A percentile compares a stretch with the other conserved stretches of the same genome.
phyloP scores from a whole-genome alignment of 345 rosid genomes.

The Lumnitzera racemosa region DNA sequence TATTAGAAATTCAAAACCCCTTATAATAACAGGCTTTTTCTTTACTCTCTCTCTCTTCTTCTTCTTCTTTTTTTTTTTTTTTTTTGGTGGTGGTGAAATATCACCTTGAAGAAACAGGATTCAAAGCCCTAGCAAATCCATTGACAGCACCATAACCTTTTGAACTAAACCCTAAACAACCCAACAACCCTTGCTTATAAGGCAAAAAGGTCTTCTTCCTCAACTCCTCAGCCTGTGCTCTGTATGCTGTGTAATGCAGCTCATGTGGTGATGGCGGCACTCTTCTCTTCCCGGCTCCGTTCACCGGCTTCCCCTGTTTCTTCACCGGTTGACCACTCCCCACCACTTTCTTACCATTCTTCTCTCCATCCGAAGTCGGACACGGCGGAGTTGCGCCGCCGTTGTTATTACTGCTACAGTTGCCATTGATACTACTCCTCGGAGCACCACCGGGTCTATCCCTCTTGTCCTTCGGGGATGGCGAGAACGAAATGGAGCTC shows the following conservation, averaged over 20 bases:
- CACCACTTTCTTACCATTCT: no score
- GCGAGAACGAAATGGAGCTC: constrained; percentile 61
- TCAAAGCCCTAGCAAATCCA: constrained; percentile 80
- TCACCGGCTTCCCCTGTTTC: constrained; percentile 30
- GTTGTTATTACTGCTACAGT: no score
- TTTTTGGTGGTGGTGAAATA: no score
- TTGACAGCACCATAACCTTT: constrained; percentile 91
- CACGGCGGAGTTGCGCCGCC: no score
- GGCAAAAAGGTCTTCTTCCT: constrained; percentile 93
- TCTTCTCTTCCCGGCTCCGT: constrained; percentile 57
- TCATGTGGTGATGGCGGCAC: constrained; percentile 80
- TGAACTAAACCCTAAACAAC: constrained; percentile 92
- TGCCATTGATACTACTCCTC: no score
- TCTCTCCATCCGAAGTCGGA: no score
- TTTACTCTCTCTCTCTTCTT: constrained; percentile 14
- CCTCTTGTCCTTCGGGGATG: constrained; percentile 41
- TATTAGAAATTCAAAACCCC: no score
- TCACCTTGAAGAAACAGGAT: constrained; percentile 88
- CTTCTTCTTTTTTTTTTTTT: not conserved
- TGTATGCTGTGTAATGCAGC: constrained; percentile 76
- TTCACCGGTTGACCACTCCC: no score
- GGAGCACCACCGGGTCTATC: not conserved
- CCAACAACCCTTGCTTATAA: constrained; percentile 88
- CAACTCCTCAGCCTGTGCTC: constrained; percentile 97
- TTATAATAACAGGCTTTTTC: not conserved